Conservation (phyloP, 2,329 filamentous ascomycete genomes). For the Macrophomina tecta region DNA sequence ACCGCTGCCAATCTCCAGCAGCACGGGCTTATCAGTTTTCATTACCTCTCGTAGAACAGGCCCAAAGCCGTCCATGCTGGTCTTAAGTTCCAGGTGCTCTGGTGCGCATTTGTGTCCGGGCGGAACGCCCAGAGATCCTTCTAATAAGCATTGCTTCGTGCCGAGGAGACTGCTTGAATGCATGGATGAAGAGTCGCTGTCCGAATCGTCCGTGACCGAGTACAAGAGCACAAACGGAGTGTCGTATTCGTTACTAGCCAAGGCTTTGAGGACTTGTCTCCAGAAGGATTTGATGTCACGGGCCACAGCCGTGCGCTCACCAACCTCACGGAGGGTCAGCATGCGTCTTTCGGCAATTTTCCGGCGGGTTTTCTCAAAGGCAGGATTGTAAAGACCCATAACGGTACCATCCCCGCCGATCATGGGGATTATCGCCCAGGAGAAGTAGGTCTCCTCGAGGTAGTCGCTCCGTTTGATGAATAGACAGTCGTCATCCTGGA, state of each 20-base stretch:
- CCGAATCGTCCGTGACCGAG: constrained; percentile 72
- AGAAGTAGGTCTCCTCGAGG: constrained; percentile 81
- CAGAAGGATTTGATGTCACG: constrained; percentile 76
- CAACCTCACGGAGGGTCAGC: constrained; percentile 78
- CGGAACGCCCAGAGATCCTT: constrained; percentile 74
- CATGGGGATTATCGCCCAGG: constrained; percentile 80
- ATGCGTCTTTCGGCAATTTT: constrained; percentile 81
- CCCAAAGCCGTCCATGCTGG: constrained; percentile 74
- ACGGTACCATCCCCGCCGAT: constrained; percentile 76
- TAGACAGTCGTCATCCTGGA: constrained; percentile 72
- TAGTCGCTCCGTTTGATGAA: constrained; percentile 74
- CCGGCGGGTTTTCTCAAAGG: constrained; percentile 79
- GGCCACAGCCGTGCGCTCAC: constrained; percentile 75
- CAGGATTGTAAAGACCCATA: constrained; percentile 78
- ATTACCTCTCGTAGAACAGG: constrained; percentile 79
- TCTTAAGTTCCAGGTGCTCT: constrained; percentile 69
- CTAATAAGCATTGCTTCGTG: constrained; percentile 70
- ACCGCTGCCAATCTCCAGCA: constrained; percentile 70
- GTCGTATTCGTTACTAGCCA: constrained; percentile 77
- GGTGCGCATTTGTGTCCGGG: constrained; percentile 67
- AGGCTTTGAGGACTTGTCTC: constrained; percentile 69
- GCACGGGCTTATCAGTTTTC: constrained; percentile 67
- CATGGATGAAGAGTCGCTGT: constrained; percentile 74
- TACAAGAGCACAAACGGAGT: constrained; percentile 80
- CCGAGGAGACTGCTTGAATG: constrained; percentile 70